Evolutionary conservation across 495 filamentous ascomycete genomes (phyloP).

Genomic region (Melanomma pulvis-pyrius): DNA sequence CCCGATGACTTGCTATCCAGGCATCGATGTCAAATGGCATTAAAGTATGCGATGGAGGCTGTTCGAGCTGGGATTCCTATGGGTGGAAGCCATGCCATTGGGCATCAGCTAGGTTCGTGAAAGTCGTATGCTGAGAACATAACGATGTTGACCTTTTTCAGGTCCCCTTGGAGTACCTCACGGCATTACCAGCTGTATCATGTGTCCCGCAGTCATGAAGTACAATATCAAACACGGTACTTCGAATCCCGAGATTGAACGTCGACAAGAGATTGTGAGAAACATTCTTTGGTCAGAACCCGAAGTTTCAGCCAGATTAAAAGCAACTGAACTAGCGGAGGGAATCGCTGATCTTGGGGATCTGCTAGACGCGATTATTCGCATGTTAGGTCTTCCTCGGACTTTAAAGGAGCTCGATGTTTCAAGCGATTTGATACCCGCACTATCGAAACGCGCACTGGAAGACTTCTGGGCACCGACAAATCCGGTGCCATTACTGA

Average conservation of each 20-base stretch:
- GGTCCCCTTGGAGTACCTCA: conserved; percentile 63
- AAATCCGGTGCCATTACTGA: conserved; percentile 55
- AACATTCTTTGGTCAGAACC: conserved; percentile 55
- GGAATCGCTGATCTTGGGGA: conserved; percentile 56
- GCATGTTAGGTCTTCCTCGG: conserved; percentile 59
- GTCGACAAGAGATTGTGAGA: conserved; percentile 52
- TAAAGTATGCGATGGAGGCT: conserved; percentile 59
- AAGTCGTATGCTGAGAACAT: neutral
- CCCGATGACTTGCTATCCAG: conserved; percentile 53
- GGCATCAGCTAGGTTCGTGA: conserved; percentile 61
- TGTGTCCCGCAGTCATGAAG: conserved; percentile 63
- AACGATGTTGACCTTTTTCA: neutral
- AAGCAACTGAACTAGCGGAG: conserved; percentile 42
- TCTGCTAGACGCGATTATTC: conserved; percentile 58
- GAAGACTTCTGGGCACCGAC: conserved; percentile 54
- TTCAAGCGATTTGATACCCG: conserved; percentile 55
- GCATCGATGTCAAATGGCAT: conserved; percentile 57
- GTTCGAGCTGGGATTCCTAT: conserved; percentile 53
- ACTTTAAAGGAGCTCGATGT: conserved; percentile 60
- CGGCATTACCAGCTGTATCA: conserved; percentile 67
- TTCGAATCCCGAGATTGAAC: conserved; percentile 50
- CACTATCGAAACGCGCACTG: conserved; percentile 56
- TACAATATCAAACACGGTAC: conserved; percentile 53
- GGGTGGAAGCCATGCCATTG: conserved; percentile 67
- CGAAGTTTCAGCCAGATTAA: conserved; percentile 51